Evolutionary conservation across 2,329 filamentous ascomycete species (phyloP), one percentile per base, ranked within the genome.

Genomic region (Chrysosporium queenslandicum): DNA sequence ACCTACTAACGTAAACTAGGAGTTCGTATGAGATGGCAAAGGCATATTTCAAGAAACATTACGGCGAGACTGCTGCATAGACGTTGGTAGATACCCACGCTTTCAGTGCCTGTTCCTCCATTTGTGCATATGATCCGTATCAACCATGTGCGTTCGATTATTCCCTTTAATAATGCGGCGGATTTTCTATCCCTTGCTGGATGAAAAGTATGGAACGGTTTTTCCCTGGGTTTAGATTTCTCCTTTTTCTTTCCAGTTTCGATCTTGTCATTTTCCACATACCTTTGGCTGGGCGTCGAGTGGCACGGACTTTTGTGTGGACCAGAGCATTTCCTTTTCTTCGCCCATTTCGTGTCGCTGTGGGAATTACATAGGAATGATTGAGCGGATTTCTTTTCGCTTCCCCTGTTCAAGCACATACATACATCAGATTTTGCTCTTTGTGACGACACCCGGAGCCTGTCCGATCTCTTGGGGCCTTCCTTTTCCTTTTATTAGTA

Each of bases 21-120:
- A 78, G 77, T 45, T 81, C 80, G 41, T 83, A 83, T 60, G 80
- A 83, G 66, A 80, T 83, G 73, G 80, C 80, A 39, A 83, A 83
- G 68, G 79, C 80, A 11, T 83, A 83, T 66, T 83, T 83, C 68
- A 81, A 81, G 61, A 58, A 67, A 52, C 69, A 65, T 29, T 51
- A 51, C 49, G 49, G 49, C 40, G 40, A 59, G 59, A 54, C 32
- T 54, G 18, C 16, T 43, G 23, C 41, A 30, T 55, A 54, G 50
- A 53, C 50, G 57, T 53, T 41, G 34, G 34, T 51, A 45, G 30
- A 43, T 34, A 32, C 36, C 37, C 25, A 23, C 18, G 36, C 34
- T 20, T 34, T 37, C 14, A 34, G 29, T 23, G 7, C 20, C 18
- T 27, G 14, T 45, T 43, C 32, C 40, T 51, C 29, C 4, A 51